Evolutionary conservation across 139 green algal genomes (phyloP).

Genomic region (Bryopsis sp.): DNA sequence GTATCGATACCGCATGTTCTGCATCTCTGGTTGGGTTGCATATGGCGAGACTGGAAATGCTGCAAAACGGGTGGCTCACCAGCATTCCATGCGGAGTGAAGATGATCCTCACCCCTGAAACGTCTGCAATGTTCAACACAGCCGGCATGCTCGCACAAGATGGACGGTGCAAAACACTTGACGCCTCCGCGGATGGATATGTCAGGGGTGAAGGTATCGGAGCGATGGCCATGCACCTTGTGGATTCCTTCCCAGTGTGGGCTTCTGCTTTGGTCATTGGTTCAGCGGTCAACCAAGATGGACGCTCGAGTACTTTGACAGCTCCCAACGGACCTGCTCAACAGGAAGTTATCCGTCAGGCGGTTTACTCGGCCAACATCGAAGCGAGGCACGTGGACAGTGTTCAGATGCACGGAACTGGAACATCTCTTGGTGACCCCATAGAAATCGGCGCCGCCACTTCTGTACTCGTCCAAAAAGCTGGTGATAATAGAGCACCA

Average conservation of each 20-base stretch:
- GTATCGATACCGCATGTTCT: conserved; percentile 75
- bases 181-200: conserved; percentile 70
- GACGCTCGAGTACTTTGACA: conserved; percentile 70
- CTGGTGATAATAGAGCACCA: conserved; percentile 22
- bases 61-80: conserved; percentile 19
- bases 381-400: conserved; percentile 22
- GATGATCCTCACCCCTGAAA: conserved; percentile 43
- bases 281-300: conserved; percentile 80
- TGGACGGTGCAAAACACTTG: conserved; percentile 79
- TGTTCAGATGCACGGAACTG: conserved; percentile 63
- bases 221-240: conserved; percentile 26
- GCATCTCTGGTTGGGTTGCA: conserved; percentile 58
- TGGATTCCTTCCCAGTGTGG: conserved; percentile 2
- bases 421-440: conserved; percentile 74
- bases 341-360: conserved; percentile 56
- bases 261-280: conserved; percentile 38
- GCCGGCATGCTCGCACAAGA: conserved; percentile 60
- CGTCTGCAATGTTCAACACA: conserved; percentile 49
- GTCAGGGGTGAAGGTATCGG: conserved; percentile 54
- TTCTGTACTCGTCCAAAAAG: conserved; percentile 9
- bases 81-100: conserved; percentile 26
- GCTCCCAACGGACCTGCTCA: conserved; percentile 80
- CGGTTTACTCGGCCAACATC: conserved; percentile 32
- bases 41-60: conserved; percentile 28
- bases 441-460: conserved; percentile 61